Conservation (phyloP, 768 basidiomycete genomes). For the Chalciporus piperatus region DNA sequence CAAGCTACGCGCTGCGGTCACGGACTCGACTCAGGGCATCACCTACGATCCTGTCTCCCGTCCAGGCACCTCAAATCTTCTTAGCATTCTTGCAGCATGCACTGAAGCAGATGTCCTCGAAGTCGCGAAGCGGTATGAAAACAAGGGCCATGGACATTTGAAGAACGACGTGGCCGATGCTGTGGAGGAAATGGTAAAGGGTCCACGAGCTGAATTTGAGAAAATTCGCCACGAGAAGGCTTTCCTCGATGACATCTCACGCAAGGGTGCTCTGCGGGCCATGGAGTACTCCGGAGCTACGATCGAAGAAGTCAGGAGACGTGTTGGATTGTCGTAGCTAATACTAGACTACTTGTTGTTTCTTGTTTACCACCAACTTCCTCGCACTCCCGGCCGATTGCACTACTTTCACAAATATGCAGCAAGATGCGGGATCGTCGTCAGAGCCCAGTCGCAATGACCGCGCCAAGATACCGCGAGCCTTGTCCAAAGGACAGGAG, state of each 20-base stretch:
- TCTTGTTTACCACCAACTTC: conserved; percentile 12
- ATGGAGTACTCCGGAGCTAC: conserved; percentile 57
- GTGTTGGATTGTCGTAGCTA: conserved; percentile 52
- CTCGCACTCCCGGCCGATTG: no score
- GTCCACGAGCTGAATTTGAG: conserved; percentile 69
- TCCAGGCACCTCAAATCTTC: conserved; percentile 80
- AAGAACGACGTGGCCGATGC: conserved; percentile 77
- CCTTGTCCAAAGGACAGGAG: conserved; percentile 58
- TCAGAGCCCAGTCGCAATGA: background rate
- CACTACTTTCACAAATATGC: conserved; percentile 3
- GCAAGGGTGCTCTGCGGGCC: conserved; percentile 62
- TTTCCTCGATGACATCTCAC: conserved; percentile 63
- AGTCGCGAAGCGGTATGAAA: conserved; percentile 51
- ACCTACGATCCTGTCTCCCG: conserved; percentile 79
- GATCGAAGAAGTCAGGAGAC: conserved; percentile 62
- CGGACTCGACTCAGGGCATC: conserved; percentile 74
- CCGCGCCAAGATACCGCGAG: conserved; percentile 1
- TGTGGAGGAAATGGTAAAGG: conserved; percentile 61
- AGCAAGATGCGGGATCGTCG: background rate
- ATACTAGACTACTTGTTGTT: conserved; percentile 12
- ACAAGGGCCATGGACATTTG: conserved; percentile 59
- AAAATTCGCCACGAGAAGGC: conserved; percentile 54
- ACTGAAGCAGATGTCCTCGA: conserved; percentile 41
- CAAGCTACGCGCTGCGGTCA: conserved; percentile 81
- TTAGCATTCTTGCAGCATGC: conserved; percentile 79